Base-by-base conservation (phyloP, 257 asterid genomes). In the Cruciata laevipes region DNA sequence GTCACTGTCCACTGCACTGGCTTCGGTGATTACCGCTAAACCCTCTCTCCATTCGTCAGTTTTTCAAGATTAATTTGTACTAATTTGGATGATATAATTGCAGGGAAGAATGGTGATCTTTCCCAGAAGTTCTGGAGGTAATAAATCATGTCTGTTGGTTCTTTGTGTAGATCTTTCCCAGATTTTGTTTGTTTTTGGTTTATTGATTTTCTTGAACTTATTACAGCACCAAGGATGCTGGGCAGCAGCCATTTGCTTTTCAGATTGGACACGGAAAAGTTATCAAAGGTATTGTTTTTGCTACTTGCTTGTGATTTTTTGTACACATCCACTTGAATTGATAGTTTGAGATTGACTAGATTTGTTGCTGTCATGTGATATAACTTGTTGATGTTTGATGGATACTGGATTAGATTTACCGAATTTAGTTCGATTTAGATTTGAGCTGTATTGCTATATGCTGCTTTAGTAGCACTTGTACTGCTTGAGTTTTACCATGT, bases 1-100 rank as follows among this genome's bases (percentile, higher is more conserved):
- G 97, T 94, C 66, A 88, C 99, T 44, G 99, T 94, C 72, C 96
- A 94, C 88, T 94, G 99, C 84, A 94, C 99, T 23, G 99, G 99
- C 13, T 94, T 67, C 68, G 99, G 99, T 74, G 10, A 55, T 71
- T 32, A 30, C 47, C 32, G 37, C 71, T 27, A 40, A 23, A 23
- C 51, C 33, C 37, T 16, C 21, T 1, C 31, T 25, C 16, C 8
- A 5, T 47, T 42, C 55, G 55, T 59, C 20, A 27, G 31, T 60
- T 60, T 27, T 60, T 30, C 65, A 27, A 17, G 20, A 47, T 14
- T 47, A 47, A 47, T 5, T 47, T 47, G 20, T 47, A 47, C 55
- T 47, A 8, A 47, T 14, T 14, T 47, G 55, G 55, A 47, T 14
- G 21, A 5, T 47, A n/a, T 14, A 47, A 47, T 7, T 63, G 69